A percentile compares a stretch with the other conserved stretches of the same genome.
phyloP scores from a whole-genome alignment of 2,329 filamentous ascomycete genomes.

The Trichoderma sp. region DNA sequence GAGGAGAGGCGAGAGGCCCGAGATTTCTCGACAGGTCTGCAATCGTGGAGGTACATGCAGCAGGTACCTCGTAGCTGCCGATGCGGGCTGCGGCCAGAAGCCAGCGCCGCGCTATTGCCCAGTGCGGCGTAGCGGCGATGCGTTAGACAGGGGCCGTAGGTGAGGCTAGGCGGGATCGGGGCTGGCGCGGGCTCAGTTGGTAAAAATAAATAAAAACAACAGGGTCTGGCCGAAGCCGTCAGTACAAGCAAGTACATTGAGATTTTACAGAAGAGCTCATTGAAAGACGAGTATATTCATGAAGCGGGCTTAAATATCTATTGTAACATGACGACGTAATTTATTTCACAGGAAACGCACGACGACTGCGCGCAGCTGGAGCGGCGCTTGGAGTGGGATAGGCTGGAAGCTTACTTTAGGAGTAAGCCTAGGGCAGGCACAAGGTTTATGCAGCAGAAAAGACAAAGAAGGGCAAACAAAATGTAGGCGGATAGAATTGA shows the following conservation, averaged over 20 bases:
- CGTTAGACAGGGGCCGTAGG: slow-evolving; percentile 2
- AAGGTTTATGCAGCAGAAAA: neutral
- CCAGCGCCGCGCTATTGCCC: neutral
- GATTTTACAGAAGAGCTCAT: neutral
- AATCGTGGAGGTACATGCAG: neutral
- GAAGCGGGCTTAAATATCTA: neutral
- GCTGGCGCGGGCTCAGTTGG: slow-evolving; percentile 5
- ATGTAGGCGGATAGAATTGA: neutral
- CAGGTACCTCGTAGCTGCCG: slow-evolving; percentile 14
- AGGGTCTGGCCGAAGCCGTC: slow-evolving; percentile 4
- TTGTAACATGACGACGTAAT: neutral
- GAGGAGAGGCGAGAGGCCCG: slow-evolving; percentile 32
- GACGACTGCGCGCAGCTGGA: neutral
- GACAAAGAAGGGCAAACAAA: neutral
- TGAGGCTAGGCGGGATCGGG: slow-evolving; percentile 9
- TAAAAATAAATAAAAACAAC: slow-evolving; percentile 17
- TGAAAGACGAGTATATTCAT: too few relatives aligned
- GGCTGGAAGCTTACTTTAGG: neutral
- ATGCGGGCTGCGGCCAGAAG: slow-evolving; percentile 12
- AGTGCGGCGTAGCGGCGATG: slow-evolving; percentile 4
- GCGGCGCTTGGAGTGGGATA: neutral
- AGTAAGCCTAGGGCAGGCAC: neutral
- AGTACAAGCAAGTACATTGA: neutral
- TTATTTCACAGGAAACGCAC: neutral
- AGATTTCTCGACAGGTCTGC: slow-evolving; percentile 15